Conservation (phyloP, 2,329 filamentous ascomycete genomes). For the Rosellinia necatrix region DNA sequence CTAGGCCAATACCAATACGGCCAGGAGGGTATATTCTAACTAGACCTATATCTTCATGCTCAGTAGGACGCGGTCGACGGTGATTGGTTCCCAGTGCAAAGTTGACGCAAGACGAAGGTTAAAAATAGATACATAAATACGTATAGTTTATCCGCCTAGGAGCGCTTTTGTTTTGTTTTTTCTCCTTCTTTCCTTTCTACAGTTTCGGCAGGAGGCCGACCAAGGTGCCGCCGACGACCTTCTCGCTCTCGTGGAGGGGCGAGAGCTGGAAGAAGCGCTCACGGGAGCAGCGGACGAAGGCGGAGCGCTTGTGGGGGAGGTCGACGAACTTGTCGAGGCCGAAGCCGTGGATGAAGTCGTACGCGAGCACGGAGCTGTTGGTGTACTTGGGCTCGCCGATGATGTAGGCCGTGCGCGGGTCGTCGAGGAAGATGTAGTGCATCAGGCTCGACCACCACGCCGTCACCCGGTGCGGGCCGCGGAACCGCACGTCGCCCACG, state of each 20-base stretch:
- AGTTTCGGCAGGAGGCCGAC: conserved; percentile 60
- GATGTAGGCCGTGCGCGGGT: conserved; percentile 59
- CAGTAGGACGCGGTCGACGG: no score
- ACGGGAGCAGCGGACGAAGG: conserved; percentile 66
- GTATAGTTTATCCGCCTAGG: no score
- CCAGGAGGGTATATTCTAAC: no score
- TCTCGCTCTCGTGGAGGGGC: conserved; percentile 61
- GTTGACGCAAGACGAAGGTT: no score
- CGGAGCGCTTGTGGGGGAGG: conserved; percentile 72
- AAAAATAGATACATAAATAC: no score
- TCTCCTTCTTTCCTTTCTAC: conserved; percentile 42
- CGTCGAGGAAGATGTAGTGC: conserved; percentile 67
- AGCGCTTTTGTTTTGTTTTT: no score
- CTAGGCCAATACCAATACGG: no score
- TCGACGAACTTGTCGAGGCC: conserved; percentile 74
- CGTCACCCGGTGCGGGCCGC: conserved; percentile 63
- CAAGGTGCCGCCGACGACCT: conserved; percentile 58
- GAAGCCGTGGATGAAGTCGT: conserved; percentile 76
- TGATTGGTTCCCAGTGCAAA: no score
- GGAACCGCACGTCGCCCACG: conserved; percentile 63
- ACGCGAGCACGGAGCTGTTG: conserved; percentile 71
- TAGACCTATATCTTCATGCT: no score
- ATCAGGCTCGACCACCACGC: conserved; percentile 67
- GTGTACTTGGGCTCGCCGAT: conserved; percentile 75
- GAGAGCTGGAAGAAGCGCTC: conserved; percentile 73